Percentiles rank a stretch among this genome's conserved stretches.
phyloP scores from a whole-genome alignment of 441 rosid species.

The Aleurites moluccanus region DNA sequence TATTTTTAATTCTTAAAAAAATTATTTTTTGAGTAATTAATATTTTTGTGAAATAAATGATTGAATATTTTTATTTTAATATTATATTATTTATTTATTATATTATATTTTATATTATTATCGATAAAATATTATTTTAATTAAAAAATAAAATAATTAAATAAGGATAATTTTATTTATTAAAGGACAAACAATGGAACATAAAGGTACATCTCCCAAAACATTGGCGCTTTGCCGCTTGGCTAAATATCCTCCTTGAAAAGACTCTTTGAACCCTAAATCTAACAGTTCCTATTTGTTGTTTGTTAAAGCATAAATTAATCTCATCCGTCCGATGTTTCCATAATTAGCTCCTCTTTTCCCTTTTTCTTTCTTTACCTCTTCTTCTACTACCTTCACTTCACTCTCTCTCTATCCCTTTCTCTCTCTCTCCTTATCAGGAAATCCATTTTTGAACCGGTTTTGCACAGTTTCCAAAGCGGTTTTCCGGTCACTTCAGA shows the following conservation, averaged over 20 bases:
- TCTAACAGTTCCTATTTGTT: conserved; percentile 22
- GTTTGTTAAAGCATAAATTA: neutral
- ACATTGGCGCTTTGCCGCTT: neutral
- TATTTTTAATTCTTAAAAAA: too few species aligned
- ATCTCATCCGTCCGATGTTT: conserved; percentile 27
- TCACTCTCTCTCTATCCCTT: too few species aligned
- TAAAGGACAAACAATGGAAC: too few species aligned
- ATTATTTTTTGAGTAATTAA: too few species aligned
- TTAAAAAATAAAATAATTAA: too few species aligned
- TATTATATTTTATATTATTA: too few species aligned
- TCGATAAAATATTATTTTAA: too few species aligned
- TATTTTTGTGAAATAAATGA: too few species aligned
- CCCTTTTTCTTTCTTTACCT: neutral
- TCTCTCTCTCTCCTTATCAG: neutral
- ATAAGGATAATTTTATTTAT: too few species aligned
- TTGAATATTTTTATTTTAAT: too few species aligned
- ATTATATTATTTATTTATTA: too few species aligned
- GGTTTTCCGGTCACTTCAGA: conserved; percentile 18
- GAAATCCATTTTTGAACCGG: conserved; percentile 12
- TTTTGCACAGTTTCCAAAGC: neutral
- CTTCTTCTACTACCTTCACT: neutral
- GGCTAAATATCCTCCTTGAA: neutral
- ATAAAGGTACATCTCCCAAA: neutral
- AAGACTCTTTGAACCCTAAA: conserved; percentile 4
- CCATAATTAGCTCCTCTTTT: neutral